Conservation (phyloP, 768 basidiomycete genomes). For the Rhodotorula graminis region DNA sequence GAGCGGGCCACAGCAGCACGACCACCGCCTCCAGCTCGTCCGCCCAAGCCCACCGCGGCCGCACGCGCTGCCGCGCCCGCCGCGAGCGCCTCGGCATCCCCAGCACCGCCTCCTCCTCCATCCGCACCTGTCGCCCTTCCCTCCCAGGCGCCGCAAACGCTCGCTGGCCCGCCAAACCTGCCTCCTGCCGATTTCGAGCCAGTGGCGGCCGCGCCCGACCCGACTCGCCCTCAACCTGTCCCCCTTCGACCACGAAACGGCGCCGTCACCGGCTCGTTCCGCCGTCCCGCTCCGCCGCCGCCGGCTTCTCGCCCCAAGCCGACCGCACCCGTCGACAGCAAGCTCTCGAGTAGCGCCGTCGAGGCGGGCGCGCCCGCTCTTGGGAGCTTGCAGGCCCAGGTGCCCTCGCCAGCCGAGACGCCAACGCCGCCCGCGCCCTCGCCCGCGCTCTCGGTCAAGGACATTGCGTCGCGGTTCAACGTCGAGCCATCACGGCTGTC, state of each 20-base stretch:
- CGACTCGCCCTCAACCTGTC: neutral
- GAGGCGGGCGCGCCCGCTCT: neutral
- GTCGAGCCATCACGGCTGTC: neutral
- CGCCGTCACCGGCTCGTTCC: neutral
- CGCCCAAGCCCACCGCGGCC: neutral
- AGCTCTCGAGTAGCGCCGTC: neutral
- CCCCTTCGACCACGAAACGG: neutral
- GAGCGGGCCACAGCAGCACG: neutral
- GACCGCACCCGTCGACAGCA: neutral
- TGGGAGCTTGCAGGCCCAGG: neutral
- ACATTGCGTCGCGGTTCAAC: constrained; percentile 21
- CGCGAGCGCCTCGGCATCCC: neutral
- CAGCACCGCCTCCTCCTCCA: neutral
- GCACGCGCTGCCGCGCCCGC: neutral
- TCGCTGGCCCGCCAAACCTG: fast-evolving
- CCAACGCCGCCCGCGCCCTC: neutral
- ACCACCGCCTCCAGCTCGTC: neutral
- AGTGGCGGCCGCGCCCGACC: too few relatives aligned
- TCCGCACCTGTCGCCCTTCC: neutral
- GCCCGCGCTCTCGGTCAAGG: constrained; percentile 7
- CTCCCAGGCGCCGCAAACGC: neutral
- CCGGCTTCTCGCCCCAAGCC: neutral
- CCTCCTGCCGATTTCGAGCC: fast-evolving
- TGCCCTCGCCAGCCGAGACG: neutral
- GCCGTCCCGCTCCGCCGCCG: neutral